A percentile compares a stretch with the other conserved stretches of the same genome.
phyloP scores from a whole-genome alignment of 495 filamentous ascomycete species.

The Hypoxylon trugodes region DNA sequence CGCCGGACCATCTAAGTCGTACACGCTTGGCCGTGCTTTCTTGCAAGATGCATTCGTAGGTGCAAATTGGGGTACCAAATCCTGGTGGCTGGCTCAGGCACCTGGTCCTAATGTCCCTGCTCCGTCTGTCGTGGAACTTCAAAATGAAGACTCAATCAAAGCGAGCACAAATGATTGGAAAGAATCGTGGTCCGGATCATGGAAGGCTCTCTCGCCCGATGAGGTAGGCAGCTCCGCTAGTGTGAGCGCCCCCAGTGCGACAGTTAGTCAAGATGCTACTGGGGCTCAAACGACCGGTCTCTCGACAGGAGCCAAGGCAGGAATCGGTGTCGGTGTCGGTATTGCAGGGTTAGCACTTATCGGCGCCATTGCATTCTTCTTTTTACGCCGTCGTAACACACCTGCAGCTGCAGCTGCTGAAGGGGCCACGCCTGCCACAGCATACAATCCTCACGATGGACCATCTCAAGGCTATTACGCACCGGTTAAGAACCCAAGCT shows the following conservation, averaged over 20 bases:
- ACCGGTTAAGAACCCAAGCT: slow-evolving; percentile 34
- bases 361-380: slow-evolving; percentile 47
- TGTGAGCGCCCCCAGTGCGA: slow-evolving; percentile 22
- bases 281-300: slow-evolving; percentile 39
- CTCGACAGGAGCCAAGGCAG: slow-evolving; percentile 51
- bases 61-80: slow-evolving; percentile 56
- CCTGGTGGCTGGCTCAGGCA: slow-evolving; percentile 61
- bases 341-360: slow-evolving; percentile 47
- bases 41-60: slow-evolving; percentile 66
- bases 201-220: slow-evolving; percentile 43
- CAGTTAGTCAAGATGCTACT: not conserved
- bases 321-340: slow-evolving; percentile 53
- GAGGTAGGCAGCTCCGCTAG: slow-evolving; percentile 15
- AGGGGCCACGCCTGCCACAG: slow-evolving; percentile 7
- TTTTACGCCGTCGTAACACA: slow-evolving; percentile 50
- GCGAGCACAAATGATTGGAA: slow-evolving; percentile 46
- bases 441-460: not conserved
- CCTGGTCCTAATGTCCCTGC: slow-evolving; percentile 53
- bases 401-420: slow-evolving; percentile 13
- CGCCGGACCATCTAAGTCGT: slow-evolving; percentile 39
- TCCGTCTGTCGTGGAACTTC: slow-evolving; percentile 31
- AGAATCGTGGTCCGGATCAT: slow-evolving; percentile 49
- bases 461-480: slow-evolving; percentile 35
- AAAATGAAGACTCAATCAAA: slow-evolving; percentile 31
- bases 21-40: slow-evolving; percentile 62